These are phyloP conservation scores for Hericium alpestre DNA, from an alignment of 768 basidiomycete species.

Conservation along the genomic window DNA sequence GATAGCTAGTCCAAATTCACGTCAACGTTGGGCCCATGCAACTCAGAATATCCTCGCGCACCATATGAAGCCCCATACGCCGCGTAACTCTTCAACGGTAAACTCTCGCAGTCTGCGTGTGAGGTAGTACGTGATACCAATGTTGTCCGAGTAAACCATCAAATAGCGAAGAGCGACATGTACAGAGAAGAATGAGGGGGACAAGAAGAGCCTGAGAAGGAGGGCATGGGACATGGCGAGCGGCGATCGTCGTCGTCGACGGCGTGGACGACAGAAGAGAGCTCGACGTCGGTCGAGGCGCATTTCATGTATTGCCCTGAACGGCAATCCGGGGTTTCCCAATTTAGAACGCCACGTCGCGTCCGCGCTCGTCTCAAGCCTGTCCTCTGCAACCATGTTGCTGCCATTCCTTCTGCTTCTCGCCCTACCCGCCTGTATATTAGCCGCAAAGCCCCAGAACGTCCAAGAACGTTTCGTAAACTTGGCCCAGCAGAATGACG, in stretches of 20 bases:
- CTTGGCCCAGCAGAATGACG: conserved; percentile 62
- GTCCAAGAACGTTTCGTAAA: conserved; percentile 50
- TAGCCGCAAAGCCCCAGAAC: conserved; percentile 17
- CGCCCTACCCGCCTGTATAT: conserved; percentile 21
- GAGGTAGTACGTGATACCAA: conserved; percentile 87
- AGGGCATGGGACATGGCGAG: conserved; percentile 58
- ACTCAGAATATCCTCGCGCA: conserved; percentile 21
- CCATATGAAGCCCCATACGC: conserved; percentile 89
- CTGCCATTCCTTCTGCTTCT: conserved; percentile 23
- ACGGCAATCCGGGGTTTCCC: background rate
- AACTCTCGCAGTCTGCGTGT: conserved; percentile 62
- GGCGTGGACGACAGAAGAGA: background rate
- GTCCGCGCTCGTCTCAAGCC: background rate
- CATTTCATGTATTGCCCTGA: background rate
- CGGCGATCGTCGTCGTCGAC: background rate
- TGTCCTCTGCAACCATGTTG: conserved; percentile 9
- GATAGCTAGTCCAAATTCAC: conserved; percentile 50
- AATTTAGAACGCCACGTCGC: conserved; percentile 9
- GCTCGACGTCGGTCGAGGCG: background rate
- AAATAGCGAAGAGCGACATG: conserved; percentile 90
- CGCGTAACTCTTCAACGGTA: conserved; percentile 60
- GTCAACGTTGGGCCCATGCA: conserved; percentile 22
- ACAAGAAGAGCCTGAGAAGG: conserved; percentile 85
- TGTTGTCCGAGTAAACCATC: conserved; percentile 70
- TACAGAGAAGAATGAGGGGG: conserved; percentile 86